A percentile compares a stretch with the other conserved stretches of the same genome.
These are phyloP conservation scores for Colletotrichum lindemuthianum DNA, from an alignment of 2,329 filamentous ascomycete genomes.

Conservation along the genomic window DNA sequence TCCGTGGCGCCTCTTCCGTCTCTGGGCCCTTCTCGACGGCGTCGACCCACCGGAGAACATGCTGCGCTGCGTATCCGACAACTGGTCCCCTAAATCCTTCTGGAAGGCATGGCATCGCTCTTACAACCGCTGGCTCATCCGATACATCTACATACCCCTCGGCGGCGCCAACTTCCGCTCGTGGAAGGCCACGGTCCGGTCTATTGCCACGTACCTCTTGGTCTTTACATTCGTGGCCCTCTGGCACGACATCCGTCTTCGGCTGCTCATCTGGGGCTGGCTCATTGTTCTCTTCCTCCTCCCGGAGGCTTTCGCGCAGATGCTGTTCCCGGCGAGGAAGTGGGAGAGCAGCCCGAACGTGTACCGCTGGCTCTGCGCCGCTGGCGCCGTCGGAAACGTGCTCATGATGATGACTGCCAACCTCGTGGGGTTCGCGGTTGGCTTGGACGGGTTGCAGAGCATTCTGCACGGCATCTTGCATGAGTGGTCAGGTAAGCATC, in stretches of 20 bases:
- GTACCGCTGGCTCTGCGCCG: conserved; percentile 83
- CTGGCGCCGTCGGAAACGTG: conserved; percentile 84
- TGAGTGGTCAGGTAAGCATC: conserved; percentile 72
- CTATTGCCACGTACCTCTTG: conserved; percentile 78
- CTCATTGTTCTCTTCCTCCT: conserved; percentile 93
- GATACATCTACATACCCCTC: conserved; percentile 93
- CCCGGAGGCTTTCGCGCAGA: conserved; percentile 80
- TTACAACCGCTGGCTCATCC: conserved; percentile 93
- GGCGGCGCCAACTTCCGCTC: conserved; percentile 72
- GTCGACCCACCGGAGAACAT: conserved; percentile 98
- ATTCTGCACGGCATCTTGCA: conserved; percentile 80
- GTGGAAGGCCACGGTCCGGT: conserved; percentile 60
- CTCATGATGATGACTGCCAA: conserved; percentile 98
- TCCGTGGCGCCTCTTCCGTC: conserved; percentile 97
- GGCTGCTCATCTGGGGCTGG: conserved; percentile 96
- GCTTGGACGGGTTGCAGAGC: conserved; percentile 84
- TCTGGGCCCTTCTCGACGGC: conserved; percentile 92
- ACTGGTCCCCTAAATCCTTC: conserved; percentile 89
- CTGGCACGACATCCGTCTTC: conserved; percentile 96
- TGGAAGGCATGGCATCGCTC: conserved; percentile 97
- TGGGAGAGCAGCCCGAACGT: conserved; percentile 76
- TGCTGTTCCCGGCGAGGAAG: conserved; percentile 76
- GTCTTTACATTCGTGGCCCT: conserved; percentile 97
- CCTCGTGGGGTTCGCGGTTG: conserved; percentile 92
- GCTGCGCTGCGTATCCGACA: conserved; percentile 95